phyloP scores from a whole-genome alignment of 1,284 basidiomycete genomes.

The Ceratobasidium sp. region DNA sequence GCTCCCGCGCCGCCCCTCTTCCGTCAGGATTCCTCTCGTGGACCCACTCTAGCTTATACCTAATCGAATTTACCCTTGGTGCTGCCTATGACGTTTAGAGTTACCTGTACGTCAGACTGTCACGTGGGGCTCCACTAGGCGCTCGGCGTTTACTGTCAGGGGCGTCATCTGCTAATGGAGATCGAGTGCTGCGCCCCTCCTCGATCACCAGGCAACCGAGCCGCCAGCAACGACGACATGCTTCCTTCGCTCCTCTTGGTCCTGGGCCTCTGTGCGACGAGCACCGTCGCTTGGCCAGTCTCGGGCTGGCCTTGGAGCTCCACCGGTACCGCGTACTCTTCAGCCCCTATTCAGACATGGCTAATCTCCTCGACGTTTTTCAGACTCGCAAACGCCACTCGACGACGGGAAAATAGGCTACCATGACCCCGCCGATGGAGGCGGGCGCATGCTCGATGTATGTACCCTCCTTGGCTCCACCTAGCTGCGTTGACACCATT shows the following conservation, averaged over 20 bases:
- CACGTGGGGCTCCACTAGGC: not conserved
- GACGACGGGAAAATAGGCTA: slow-evolving; percentile 50
- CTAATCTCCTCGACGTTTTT: not conserved
- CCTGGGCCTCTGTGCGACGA: not conserved
- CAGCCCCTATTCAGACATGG: not conserved
- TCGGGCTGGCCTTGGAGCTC: not conserved
- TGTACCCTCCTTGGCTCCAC: slow-evolving; percentile 43
- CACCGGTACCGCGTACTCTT: not conserved
- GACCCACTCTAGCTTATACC: not conserved
- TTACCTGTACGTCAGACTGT: not conserved
- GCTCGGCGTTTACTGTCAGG: no score
- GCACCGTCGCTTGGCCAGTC: not conserved
- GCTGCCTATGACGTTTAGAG: slow-evolving; percentile 1
- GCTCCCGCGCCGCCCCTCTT: no score
- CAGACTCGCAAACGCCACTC: slow-evolving; percentile 8
- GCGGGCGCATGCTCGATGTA: slow-evolving; percentile 75
- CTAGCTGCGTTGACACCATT: slow-evolving; percentile 10
- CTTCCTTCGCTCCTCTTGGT: not conserved
- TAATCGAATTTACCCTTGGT: not conserved
- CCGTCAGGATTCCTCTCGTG: no score
- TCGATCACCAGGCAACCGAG: not conserved
- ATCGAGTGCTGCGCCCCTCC: not conserved
- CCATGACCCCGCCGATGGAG: slow-evolving; percentile 72
- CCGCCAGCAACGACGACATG: not conserved
- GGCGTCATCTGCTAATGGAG: not conserved